These are phyloP conservation scores for Skeletonema potamos DNA, from an alignment of 108 stramenopile species.

Conservation along the genomic window DNA sequence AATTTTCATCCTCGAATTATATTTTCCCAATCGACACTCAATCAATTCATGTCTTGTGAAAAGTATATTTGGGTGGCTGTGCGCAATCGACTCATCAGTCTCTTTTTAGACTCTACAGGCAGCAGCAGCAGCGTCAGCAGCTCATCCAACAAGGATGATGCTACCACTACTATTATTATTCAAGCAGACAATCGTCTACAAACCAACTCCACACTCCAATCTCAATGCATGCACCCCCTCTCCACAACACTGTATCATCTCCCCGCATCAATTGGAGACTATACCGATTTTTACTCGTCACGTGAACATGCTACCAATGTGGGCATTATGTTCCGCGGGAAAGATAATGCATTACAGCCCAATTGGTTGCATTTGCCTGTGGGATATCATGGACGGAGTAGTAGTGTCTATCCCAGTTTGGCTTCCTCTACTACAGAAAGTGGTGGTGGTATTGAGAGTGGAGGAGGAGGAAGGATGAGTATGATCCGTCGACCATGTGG, in stretches of 20 bases:
- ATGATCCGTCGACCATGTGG: constrained; percentile 78
- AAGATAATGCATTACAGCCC: constrained; percentile 90
- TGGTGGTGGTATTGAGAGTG: background rate
- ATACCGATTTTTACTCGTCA: constrained; percentile 93
- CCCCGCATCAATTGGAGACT: constrained; percentile 86
- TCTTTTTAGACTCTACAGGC: constrained; percentile 39
- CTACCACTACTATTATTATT: too few relatives aligned
- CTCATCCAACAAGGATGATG: constrained; percentile 19
- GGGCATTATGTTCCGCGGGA: constrained; percentile 92
- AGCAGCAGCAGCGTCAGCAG: background rate
- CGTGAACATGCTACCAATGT: constrained; percentile 94
- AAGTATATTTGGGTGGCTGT: constrained; percentile 67
- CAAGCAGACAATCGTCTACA: constrained; percentile 20
- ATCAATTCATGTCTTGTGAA: constrained; percentile 69
- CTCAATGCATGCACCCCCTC: constrained; percentile 50
- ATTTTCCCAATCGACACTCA: constrained; percentile 55
- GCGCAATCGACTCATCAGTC: constrained; percentile 56
- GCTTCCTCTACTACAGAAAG: background rate
- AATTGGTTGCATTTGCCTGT: constrained; percentile 94
- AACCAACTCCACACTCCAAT: constrained; percentile 35
- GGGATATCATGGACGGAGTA: constrained; percentile 90
- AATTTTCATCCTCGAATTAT: constrained; percentile 49
- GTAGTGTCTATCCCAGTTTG: constrained; percentile 56
- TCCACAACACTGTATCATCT: constrained; percentile 59
- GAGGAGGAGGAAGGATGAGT: constrained; percentile 2